phyloP scores from a whole-genome alignment of 208 protist species.

The Acanthamoeba royreba region DNA sequence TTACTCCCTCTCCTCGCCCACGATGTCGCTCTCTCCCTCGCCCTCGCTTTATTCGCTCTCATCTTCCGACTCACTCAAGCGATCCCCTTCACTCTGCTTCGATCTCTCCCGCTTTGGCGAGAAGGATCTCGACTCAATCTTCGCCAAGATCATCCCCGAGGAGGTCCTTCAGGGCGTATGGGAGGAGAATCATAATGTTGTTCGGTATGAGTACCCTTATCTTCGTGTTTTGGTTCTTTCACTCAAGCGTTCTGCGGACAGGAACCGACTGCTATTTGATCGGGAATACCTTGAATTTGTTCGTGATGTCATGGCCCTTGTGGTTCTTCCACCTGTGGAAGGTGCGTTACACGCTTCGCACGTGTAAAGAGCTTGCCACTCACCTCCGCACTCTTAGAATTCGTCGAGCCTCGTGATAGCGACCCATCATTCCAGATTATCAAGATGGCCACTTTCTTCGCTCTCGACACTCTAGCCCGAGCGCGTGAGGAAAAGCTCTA shows the following conservation, averaged over 20 bases:
- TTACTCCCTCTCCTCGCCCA: neutral
- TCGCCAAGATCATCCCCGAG: neutral
- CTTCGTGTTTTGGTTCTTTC: too few relatives aligned
- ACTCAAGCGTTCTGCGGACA: too few relatives aligned
- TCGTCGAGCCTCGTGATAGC: neutral
- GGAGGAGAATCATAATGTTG: neutral
- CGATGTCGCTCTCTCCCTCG: neutral
- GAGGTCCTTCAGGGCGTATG: neutral
- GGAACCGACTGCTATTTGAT: neutral
- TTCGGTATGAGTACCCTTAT: neutral
- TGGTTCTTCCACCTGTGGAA: neutral
- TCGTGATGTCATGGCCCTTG: neutral
- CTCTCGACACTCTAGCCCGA: neutral
- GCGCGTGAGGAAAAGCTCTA: slow-evolving; percentile 12
- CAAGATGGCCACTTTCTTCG: neutral
- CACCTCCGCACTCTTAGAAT: neutral
- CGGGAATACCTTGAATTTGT: slow-evolving; percentile 11
- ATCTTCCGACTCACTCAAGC: neutral
- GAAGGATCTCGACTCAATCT: neutral
- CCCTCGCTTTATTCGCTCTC: neutral
- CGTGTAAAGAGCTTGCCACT: neutral
- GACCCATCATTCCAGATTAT: neutral
- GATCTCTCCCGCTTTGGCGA: neutral
- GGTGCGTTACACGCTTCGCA: neutral
- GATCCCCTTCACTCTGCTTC: neutral